Evolutionary conservation across 352 stramenopile species (phyloP), one percentile per base, ranked within the genome.

Genomic region (Globisporangium spiculum): DNA sequence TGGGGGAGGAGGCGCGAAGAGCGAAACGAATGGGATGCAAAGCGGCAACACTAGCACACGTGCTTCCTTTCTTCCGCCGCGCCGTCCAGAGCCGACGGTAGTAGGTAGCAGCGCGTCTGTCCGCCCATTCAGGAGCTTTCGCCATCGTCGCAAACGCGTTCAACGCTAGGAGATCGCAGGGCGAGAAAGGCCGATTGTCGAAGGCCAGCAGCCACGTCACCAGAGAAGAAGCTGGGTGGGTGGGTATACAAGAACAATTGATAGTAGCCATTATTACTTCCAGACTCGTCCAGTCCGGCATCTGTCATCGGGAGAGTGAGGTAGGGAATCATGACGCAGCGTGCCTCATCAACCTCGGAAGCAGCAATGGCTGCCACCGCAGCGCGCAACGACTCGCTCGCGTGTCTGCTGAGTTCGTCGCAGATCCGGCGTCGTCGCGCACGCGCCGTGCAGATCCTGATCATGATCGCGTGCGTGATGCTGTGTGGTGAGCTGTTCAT

Each of bases 391-490:
- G 61, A 44, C 7, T 36, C 27, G 26, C 32, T 36, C 9, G 53
- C 63, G 27, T 57, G 53, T 22, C 54, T 63, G 36, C 54, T 68
- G 36, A 62, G 20, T 41, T 46, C 41, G 6, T 16, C 55, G 41
- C 41, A 69, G 55, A 64, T 64, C 41, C 55, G 27, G 1, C 67
- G 38, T 14, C 60, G 66, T 32, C 59, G 60, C 14, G 34, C 53
- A 26, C 66, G 66, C 44, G 66, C 66, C 18, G 38, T 72, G 27
- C 60, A 36, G 1, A 67, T 72, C 9, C 53, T 67, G n/a, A 24
- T 67, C 20, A 27, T n/a, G 27, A 67, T 68, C 55, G 41, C 50
- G 9, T 12, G 52, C 20, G 50, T 46, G 52, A 22, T 59, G 16
- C 30, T 72, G 26, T 30, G 18, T 2, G 24, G 55, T 0, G 53